Conservation (phyloP, 495 filamentous ascomycete species). For the Penicillium flavigenum region DNA sequence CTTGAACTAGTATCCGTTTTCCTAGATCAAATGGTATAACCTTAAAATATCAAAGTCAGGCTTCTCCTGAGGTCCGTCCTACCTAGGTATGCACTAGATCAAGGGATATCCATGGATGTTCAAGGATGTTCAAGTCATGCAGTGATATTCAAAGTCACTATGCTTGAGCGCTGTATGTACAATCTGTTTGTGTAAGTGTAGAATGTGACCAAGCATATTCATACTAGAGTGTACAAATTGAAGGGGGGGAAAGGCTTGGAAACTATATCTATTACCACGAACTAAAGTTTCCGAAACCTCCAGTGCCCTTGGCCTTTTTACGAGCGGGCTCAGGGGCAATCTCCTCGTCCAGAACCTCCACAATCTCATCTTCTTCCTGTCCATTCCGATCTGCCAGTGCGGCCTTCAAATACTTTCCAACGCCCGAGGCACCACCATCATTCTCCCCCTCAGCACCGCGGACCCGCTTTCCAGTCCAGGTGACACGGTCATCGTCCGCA, state of each 20-base stretch:
- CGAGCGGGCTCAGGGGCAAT: conserved; percentile 64
- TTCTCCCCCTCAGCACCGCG: conserved; percentile 54
- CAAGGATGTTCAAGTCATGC: background rate
- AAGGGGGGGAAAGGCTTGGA: background rate
- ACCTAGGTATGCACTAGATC: too few species aligned
- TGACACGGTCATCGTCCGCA: conserved; percentile 83
- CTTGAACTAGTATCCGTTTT: too few species aligned
- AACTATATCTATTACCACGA: conserved; percentile 30
- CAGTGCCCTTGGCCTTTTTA: conserved; percentile 73
- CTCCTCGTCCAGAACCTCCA: conserved; percentile 58
- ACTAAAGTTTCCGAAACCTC: conserved; percentile 90
- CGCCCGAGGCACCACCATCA: conserved; percentile 37
- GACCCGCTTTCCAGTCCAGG: conserved; percentile 88
- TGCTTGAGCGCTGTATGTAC: too few species aligned
- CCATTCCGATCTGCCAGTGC: conserved; percentile 43
- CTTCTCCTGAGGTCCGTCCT: too few species aligned
- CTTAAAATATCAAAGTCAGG: too few species aligned
- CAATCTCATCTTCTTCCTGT: conserved; percentile 55
- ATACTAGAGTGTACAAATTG: background rate
- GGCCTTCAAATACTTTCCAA: conserved; percentile 80
- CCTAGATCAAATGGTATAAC: too few species aligned
- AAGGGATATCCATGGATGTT: too few species aligned
- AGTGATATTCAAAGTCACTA: background rate
- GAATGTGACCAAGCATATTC: background rate
- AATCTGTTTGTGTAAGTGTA: too few species aligned